A percentile compares a stretch with the other conserved stretches of the same genome.
These are phyloP conservation scores for Herpetospermum pedunculosum DNA, from an alignment of 306 rosid genomes.

Conservation along the genomic window DNA sequence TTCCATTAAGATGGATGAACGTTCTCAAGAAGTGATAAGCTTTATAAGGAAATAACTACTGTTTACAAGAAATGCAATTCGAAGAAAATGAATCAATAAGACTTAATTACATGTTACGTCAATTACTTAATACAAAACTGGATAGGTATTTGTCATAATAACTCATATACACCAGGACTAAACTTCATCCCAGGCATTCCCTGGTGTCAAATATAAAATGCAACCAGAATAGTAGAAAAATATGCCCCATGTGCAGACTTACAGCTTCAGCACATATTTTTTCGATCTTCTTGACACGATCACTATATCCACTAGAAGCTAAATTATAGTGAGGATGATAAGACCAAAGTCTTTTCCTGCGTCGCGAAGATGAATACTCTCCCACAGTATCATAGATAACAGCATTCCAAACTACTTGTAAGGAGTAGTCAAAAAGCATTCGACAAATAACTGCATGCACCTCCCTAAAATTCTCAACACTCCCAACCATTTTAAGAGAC, in stretches of 20 bases:
- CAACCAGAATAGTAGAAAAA: constrained; percentile 18
- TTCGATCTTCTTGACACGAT: constrained; percentile 21
- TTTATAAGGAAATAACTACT: not conserved
- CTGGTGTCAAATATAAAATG: not conserved
- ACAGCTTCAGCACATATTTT: constrained; percentile 36
- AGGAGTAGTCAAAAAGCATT: constrained; percentile 53
- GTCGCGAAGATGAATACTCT: constrained; percentile 51
- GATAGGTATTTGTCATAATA: not conserved
- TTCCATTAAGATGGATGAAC: not conserved
- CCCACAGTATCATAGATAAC: constrained; percentile 58
- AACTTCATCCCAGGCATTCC: not conserved
- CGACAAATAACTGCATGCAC: constrained; percentile 52
- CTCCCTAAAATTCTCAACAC: constrained; percentile 63
- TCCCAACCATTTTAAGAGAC: constrained; percentile 57
- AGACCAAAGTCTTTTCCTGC: constrained; percentile 67
- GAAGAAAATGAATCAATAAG: not conserved
- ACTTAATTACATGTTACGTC: not conserved
- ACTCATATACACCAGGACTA: not conserved
- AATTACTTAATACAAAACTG: not conserved
- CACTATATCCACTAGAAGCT: constrained; percentile 22
- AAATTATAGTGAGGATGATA: constrained; percentile 16
- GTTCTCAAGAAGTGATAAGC: not conserved
- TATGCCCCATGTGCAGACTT: constrained; percentile 30
- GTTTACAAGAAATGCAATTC: not conserved
- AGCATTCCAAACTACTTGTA: constrained; percentile 87